These are phyloP conservation scores for Hanseniaspora nectarophila DNA, from an alignment of 805 yeast species.

Conservation along the genomic window DNA sequence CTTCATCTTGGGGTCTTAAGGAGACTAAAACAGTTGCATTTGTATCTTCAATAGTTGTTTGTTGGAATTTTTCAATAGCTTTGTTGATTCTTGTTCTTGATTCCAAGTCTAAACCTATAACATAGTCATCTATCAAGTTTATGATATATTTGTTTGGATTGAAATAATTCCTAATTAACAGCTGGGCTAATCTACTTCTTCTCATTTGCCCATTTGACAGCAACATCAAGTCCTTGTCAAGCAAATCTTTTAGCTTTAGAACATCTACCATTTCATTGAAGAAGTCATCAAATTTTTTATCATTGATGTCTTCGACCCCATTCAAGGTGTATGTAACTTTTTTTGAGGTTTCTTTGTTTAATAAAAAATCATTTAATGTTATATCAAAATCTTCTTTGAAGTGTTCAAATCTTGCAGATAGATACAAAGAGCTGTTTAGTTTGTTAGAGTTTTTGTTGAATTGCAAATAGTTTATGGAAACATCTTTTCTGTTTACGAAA, in stretches of 20 bases:
- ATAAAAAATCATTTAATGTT: conserved; percentile 1
- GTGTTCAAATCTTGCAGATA: conserved; percentile 81
- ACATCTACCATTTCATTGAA: conserved; percentile 36
- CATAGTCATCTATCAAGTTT: conserved; percentile 79
- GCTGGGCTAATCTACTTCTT: conserved; percentile 74
- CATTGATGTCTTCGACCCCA: conserved; percentile 16
- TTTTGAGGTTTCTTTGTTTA: conserved; percentile 6
- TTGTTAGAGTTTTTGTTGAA: conserved; percentile 10
- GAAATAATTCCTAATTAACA: conserved; percentile 54
- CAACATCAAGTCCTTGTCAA: conserved; percentile 69
- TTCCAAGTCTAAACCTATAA: conserved; percentile 73
- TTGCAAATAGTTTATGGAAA: conserved; percentile 3
- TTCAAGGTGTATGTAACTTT: conserved; percentile 1
- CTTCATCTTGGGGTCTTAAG: conserved; percentile 55
- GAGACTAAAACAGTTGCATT: conserved; percentile 38
- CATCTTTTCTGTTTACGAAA: neutral
- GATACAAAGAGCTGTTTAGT: conserved; percentile 41
- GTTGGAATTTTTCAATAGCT: conserved; percentile 20
- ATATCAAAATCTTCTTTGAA: conserved; percentile 74
- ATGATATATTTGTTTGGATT: neutral
- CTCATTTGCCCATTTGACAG: conserved; percentile 90
- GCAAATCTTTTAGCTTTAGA: conserved; percentile 45
- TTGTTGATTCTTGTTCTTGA: conserved; percentile 51
- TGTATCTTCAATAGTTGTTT: conserved; percentile 1
- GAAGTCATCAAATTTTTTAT: conserved; percentile 27